Percentiles rank a stretch among this genome's conserved stretches.
Evolutionary conservation across 2,329 filamentous ascomycete genomes (phyloP).

Genomic region (Curvularia sp.): DNA sequence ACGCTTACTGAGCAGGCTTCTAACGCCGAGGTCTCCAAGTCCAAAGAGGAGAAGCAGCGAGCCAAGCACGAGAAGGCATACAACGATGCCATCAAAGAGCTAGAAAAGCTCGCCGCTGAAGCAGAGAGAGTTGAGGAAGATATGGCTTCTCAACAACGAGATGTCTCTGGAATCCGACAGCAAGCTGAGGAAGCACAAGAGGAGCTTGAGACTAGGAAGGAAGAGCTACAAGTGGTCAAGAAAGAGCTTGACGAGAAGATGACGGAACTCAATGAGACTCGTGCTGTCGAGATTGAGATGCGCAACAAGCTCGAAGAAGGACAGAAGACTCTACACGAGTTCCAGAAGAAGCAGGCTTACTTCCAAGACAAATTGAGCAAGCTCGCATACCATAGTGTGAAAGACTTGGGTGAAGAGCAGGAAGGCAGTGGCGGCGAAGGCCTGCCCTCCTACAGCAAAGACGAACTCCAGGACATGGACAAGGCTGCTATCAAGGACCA

Average conservation of each 20-base stretch:
- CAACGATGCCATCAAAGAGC: constrained; percentile 78
- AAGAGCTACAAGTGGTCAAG: constrained; percentile 80
- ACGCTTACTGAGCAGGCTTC: constrained; percentile 82
- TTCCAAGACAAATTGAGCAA: constrained; percentile 92
- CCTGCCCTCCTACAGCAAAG: constrained; percentile 79
- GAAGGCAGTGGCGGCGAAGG: constrained; percentile 46
- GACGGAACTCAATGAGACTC: constrained; percentile 83
- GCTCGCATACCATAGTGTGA: constrained; percentile 79
- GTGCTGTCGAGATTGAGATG: constrained; percentile 95
- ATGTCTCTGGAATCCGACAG: constrained; percentile 73
- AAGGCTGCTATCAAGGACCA: constrained; percentile 68
- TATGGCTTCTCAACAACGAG: constrained; percentile 76
- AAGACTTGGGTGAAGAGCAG: constrained; percentile 65
- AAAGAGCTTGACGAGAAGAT: constrained; percentile 85
- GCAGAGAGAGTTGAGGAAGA: constrained; percentile 80
- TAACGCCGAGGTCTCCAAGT: constrained; percentile 83
- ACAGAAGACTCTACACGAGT: constrained; percentile 85
- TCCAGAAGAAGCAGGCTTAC: constrained; percentile 81
- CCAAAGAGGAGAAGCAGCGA: constrained; percentile 92
- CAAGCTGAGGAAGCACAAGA: constrained; percentile 83
- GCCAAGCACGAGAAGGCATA: constrained; percentile 85
- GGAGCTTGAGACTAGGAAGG: constrained; percentile 77
- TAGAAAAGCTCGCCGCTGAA: constrained; percentile 74
- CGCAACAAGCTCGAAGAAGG: constrained; percentile 97
- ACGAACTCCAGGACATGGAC: constrained; percentile 69